These are phyloP conservation scores for Yarrowia divulgata DNA, from an alignment of 805 yeast species.

Conservation along the genomic window DNA sequence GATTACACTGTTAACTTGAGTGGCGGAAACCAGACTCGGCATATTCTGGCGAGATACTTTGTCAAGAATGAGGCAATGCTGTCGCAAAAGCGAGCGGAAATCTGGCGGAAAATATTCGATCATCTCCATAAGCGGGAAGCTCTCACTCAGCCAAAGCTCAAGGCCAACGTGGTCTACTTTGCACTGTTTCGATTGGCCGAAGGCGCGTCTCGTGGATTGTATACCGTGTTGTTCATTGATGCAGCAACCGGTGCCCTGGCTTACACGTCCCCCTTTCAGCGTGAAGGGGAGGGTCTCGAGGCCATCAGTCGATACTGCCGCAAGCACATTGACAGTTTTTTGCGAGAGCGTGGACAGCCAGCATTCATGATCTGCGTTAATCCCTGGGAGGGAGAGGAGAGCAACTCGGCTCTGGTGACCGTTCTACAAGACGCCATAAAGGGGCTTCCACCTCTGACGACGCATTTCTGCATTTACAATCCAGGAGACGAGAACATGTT, in stretches of 20 bases:
- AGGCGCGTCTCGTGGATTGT: neutral
- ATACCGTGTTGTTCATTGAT: slow-evolving; percentile 3
- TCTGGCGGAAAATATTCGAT: neutral
- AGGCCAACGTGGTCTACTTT: neutral
- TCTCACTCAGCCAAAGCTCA: neutral
- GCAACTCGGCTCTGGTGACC: neutral
- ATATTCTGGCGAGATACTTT: neutral
- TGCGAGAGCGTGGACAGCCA: neutral
- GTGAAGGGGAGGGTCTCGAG: slow-evolving; percentile 1
- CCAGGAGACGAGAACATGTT: neutral
- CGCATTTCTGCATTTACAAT: neutral
- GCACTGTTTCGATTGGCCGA: neutral
- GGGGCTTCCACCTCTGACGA: neutral
- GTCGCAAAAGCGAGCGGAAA: neutral
- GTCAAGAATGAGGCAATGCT: neutral
- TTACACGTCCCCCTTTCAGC: neutral
- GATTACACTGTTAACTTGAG: neutral
- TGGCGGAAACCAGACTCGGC: neutral
- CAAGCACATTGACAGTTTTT: neutral
- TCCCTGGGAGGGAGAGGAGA: neutral
- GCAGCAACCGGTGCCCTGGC: neutral
- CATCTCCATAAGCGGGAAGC: neutral
- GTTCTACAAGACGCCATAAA: neutral
- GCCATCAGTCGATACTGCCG: neutral
- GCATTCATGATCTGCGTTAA: slow-evolving; percentile 1